Conservation (phyloP, 176 grass and related monocot genomes). For the Tillandsia leiboldiana region DNA sequence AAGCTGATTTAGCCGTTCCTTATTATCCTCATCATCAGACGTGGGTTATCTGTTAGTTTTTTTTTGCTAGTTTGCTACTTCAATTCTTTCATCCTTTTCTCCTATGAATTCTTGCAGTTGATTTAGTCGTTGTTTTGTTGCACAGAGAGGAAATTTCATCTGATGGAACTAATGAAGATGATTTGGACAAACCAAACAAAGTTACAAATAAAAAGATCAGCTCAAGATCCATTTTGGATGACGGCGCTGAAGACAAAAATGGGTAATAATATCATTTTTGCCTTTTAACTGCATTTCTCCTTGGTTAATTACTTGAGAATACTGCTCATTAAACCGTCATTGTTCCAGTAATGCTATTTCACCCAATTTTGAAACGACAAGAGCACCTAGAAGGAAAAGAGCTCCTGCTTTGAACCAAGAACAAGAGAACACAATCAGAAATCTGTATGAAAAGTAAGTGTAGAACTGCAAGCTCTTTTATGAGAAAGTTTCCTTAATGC, state of each 20-base stretch:
- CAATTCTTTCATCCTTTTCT: neutral
- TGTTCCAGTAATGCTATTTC: conserved; percentile 31
- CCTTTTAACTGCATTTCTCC: conserved; percentile 16
- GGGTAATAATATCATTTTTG: conserved; percentile 26
- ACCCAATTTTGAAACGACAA: conserved; percentile 28
- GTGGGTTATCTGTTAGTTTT: conserved; percentile 36
- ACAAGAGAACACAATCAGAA: conserved; percentile 51
- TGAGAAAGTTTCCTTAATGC: neutral
- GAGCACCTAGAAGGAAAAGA: conserved; percentile 35
- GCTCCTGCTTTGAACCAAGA: conserved; percentile 51
- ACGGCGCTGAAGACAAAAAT: conserved; percentile 36
- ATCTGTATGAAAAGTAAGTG: conserved; percentile 72
- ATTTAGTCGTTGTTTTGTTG: neutral
- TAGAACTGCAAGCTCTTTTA: neutral
- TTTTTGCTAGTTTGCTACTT: neutral
- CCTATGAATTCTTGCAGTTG: neutral
- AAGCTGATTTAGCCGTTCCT: conserved; percentile 66
- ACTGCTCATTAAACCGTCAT: conserved; percentile 20
- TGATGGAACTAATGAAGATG: conserved; percentile 32
- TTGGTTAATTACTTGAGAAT: conserved; percentile 24
- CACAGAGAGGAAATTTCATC: conserved; percentile 54
- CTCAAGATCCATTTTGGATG: conserved; percentile 34
- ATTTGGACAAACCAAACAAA: conserved; percentile 27
- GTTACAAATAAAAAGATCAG: conserved; percentile 34
- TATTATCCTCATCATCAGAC: conserved; percentile 38